These are phyloP conservation scores for Phylloporus arenicola DNA, from an alignment of 768 basidiomycete species.

Conservation along the genomic window DNA sequence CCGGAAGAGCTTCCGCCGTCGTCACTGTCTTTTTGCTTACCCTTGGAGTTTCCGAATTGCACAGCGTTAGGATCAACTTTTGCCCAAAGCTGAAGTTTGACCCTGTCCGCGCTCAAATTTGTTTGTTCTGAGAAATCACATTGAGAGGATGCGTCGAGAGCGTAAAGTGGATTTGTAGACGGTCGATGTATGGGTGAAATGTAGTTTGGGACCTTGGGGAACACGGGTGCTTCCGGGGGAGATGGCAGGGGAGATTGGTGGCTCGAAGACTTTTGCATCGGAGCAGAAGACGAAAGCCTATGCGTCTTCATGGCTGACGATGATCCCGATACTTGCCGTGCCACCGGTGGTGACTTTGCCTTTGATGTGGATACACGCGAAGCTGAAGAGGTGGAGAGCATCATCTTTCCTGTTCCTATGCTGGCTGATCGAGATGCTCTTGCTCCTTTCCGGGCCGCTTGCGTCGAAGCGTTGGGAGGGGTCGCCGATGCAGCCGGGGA, in stretches of 20 bases:
- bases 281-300: slow-evolving; percentile 19
- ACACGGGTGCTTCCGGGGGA: slow-evolving; percentile 8
- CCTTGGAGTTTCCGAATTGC: slow-evolving; percentile 29
- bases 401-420: slow-evolving; percentile 15
- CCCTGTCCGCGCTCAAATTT: slow-evolving; percentile 44
- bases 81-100: slow-evolving; percentile 60
- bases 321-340: slow-evolving; percentile 18
- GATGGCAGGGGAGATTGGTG: slow-evolving; percentile 22
- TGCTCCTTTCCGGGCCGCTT: slow-evolving; percentile 12
- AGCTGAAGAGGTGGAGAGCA: slow-evolving; percentile 3
- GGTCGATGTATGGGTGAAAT: slow-evolving; percentile 76
- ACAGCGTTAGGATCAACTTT: slow-evolving; percentile 28
- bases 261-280: slow-evolving; percentile 22
- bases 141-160: slow-evolving; percentile 47
- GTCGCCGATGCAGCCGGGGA: not conserved
- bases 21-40: slow-evolving; percentile 41
- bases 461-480: slow-evolving; percentile 1
- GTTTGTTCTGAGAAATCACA: slow-evolving; percentile 52
- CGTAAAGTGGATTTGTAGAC: slow-evolving; percentile 78
- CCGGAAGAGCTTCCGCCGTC: slow-evolving; percentile 8
- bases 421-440: slow-evolving; percentile 13
- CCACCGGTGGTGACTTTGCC: slow-evolving; percentile 12
- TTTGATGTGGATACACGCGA: slow-evolving; percentile 12
- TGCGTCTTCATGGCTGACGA: slow-evolving; percentile 18
- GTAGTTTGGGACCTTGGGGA: slow-evolving; percentile 49